Conservation (phyloP, 371 early-diverging fungal genomes). For the Syncephalastrum monosporum region DNA sequence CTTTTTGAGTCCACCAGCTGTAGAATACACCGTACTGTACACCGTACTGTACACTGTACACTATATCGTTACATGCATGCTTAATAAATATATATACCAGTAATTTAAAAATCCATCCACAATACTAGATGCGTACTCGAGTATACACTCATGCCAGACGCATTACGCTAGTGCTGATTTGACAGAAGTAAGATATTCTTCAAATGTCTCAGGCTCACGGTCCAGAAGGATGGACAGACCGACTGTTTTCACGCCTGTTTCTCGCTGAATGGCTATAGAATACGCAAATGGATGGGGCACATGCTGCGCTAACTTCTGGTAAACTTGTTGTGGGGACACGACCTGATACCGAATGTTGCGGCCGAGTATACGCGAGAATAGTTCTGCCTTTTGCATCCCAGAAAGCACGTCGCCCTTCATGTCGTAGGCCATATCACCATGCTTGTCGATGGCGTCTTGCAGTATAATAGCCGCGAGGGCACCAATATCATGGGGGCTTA, state of each 20-base stretch:
- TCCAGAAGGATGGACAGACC: conserved; percentile 6
- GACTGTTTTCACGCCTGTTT: not conserved
- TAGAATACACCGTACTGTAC: no score
- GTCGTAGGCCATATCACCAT: conserved; percentile 19
- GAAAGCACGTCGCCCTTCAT: conserved; percentile 5
- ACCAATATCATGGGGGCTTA: conserved; percentile 28
- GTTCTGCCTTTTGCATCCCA: not conserved
- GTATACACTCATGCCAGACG: no score
- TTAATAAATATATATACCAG: no score
- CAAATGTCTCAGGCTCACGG: conserved; percentile 6
- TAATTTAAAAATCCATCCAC: no score
- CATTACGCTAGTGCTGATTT: no score
- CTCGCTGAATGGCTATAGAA: not conserved
- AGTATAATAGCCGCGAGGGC: conserved; percentile 22
- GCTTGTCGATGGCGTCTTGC: conserved; percentile 19
- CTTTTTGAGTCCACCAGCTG: no score
- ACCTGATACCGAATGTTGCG: conserved; percentile 2
- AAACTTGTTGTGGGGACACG: not conserved
- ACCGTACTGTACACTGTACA: no score
- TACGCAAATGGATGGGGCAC: conserved; percentile 2
- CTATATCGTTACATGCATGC: no score
- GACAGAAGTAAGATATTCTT: not conserved
- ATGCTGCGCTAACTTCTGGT: not conserved
- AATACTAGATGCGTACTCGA: no score
- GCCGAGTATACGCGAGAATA: not conserved